A percentile compares a stretch with the other conserved stretches of the same genome.
These are phyloP conservation scores for Agroathelia rolfsii DNA, from an alignment of 1,284 basidiomycete species.

Conservation along the genomic window DNA sequence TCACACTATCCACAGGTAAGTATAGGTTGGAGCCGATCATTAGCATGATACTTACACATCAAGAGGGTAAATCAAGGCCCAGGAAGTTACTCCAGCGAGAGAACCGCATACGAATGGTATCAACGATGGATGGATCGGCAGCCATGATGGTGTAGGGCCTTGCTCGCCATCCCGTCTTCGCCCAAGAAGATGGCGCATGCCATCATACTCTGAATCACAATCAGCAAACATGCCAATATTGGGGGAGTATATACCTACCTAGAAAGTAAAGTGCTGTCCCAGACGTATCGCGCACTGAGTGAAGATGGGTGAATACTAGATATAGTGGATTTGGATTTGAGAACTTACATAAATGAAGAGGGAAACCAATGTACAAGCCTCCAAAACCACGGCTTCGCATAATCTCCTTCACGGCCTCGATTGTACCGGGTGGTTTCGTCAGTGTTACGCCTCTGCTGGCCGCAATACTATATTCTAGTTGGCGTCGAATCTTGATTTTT, in stretches of 20 bases:
- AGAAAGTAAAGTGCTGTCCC: conserved; percentile 83
- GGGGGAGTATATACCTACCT: no score
- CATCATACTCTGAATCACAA: conserved; percentile 89
- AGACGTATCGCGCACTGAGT: conserved; percentile 63
- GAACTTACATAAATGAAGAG: conserved; percentile 63
- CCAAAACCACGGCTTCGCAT: conserved; percentile 53
- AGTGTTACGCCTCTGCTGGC: conserved; percentile 61
- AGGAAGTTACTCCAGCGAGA: conserved; percentile 72
- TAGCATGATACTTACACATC: conserved; percentile 52
- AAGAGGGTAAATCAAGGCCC: conserved; percentile 77
- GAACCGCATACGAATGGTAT: conserved; percentile 84
- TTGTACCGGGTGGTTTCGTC: conserved; percentile 62
- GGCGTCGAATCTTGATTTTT: conserved; percentile 62
- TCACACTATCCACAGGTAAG: conserved; percentile 54
- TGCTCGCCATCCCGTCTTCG: conserved; percentile 65
- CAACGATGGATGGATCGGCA: conserved; percentile 65
- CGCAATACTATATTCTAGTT: conserved; percentile 91
- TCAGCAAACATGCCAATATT: no score
- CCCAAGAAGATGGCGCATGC: conserved; percentile 68
- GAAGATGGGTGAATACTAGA: not conserved
- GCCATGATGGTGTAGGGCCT: conserved; percentile 64
- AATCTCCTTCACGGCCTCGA: conserved; percentile 65
- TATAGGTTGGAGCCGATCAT: conserved; percentile 3
- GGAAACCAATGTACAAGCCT: conserved; percentile 79
- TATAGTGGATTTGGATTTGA: conserved; percentile 9